phyloP scores from a whole-genome alignment of 176 grass and related monocot species.

The Alloteropsis semialata region DNA sequence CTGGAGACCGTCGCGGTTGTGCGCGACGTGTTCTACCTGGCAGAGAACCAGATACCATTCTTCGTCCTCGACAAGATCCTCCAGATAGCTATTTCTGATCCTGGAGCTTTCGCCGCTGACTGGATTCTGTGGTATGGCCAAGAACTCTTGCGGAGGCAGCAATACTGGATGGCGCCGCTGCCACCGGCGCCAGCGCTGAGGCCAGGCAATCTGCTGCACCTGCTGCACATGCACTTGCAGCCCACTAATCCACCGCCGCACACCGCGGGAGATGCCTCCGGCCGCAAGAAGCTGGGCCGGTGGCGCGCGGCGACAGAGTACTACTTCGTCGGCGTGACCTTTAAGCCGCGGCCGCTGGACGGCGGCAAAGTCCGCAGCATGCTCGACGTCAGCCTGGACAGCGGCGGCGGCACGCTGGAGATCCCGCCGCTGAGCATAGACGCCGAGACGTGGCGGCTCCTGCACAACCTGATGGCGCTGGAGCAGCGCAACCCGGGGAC shows the following conservation, averaged over 20 bases:
- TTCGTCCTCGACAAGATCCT: slow-evolving; percentile 7
- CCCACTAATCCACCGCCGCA: not conserved
- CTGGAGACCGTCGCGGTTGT: not conserved
- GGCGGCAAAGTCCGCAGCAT: not conserved
- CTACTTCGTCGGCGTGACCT: not conserved
- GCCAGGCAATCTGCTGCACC: slow-evolving; percentile 24
- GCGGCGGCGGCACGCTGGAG: not conserved
- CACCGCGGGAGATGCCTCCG: no score
- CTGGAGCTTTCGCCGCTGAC: not conserved
- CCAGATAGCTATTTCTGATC: not conserved
- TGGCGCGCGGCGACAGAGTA: slow-evolving; percentile 26
- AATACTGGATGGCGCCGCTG: not conserved
- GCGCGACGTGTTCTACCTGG: slow-evolving; percentile 21
- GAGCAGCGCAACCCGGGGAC: no score
- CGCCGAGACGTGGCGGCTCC: not conserved
- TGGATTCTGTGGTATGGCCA: not conserved
- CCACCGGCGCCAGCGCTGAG: rapidly evolving
- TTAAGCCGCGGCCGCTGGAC: not conserved
- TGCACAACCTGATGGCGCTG: no score
- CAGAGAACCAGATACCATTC: no score
- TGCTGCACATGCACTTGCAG: slow-evolving; percentile 29
- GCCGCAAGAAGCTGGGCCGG: not conserved
- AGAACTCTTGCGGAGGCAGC: not conserved
- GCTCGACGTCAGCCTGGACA: not conserved
- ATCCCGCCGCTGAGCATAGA: slow-evolving; percentile 11